phyloP scores from a whole-genome alignment of 345 rosid species.

The Chamaenerion angustifolium region DNA sequence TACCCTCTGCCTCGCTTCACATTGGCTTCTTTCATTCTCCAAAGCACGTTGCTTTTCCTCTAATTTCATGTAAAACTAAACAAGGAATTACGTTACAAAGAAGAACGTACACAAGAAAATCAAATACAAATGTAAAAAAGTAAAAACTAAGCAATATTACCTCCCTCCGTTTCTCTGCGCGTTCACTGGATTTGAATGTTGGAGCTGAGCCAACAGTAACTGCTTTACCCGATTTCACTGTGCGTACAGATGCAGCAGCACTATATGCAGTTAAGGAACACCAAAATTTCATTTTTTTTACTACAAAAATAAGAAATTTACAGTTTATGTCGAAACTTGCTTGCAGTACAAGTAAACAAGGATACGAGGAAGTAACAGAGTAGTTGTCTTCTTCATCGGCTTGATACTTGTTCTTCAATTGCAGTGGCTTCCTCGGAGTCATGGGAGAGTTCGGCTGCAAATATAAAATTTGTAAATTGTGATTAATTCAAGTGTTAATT shows the following conservation, averaged over 20 bases:
- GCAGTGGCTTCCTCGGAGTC: slow-evolving; percentile 37
- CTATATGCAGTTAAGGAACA: slow-evolving; percentile 60
- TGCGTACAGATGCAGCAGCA: slow-evolving; percentile 52
- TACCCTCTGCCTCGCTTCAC: slow-evolving; percentile 74
- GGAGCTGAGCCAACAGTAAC: slow-evolving; percentile 88
- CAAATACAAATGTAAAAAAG: slow-evolving; percentile 7
- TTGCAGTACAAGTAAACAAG: slow-evolving; percentile 14
- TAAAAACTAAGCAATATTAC: slow-evolving; percentile 17
- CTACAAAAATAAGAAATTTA: not conserved
- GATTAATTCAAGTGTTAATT: too few species aligned
- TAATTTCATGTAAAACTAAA: slow-evolving; percentile 67
- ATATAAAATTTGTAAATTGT: not conserved
- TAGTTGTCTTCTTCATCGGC: slow-evolving; percentile 70
- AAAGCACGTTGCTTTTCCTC: slow-evolving; percentile 72
- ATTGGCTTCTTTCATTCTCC: slow-evolving; percentile 65
- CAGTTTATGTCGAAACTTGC: not conserved
- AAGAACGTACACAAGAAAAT: slow-evolving; percentile 9
- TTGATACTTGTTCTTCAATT: slow-evolving; percentile 43
- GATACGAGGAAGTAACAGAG: slow-evolving; percentile 89
- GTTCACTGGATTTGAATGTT: slow-evolving; percentile 55
- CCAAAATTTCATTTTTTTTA: not conserved
- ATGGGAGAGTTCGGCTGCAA: slow-evolving; percentile 41
- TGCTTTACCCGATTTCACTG: slow-evolving; percentile 25
- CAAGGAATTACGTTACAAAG: slow-evolving; percentile 1
- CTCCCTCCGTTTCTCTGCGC: slow-evolving; percentile 90